Evolutionary conservation across 306 rosid species (phyloP).

Genomic region (Malus orientalis): DNA sequence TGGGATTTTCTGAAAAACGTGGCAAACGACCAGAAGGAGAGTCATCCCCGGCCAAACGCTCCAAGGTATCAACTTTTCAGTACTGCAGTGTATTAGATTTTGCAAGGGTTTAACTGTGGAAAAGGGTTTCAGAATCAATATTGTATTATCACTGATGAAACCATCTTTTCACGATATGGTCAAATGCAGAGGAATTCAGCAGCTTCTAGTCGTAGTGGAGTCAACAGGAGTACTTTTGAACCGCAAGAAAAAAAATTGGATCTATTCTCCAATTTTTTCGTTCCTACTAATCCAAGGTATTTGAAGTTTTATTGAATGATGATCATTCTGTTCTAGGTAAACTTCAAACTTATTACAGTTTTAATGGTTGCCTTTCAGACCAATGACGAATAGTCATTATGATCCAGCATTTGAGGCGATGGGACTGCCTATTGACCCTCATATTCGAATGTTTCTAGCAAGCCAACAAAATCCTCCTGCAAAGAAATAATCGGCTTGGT

Average conservation of each 20-base stretch:
- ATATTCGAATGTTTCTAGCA: constrained; percentile 23
- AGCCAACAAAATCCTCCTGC: neutral
- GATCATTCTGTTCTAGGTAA: neutral
- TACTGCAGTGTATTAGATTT: neutral
- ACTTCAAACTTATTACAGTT: neutral
- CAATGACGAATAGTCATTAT: constrained; percentile 13
- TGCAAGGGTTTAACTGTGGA: neutral
- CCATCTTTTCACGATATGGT: neutral
- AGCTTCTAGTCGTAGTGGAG: neutral
- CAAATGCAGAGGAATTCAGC: constrained; percentile 3
- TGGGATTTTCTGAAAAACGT: neutral
- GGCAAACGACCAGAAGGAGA: neutral
- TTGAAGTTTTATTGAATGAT: neutral
- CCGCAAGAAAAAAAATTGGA: neutral
- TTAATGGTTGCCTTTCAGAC: neutral
- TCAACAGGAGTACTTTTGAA: neutral
- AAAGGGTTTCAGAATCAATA: neutral
- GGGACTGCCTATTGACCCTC: constrained; percentile 32
- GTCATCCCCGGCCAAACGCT: constrained; percentile 6
- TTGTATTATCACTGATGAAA: neutral
- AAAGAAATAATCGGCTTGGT: neutral
- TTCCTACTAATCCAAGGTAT: constrained; percentile 11
- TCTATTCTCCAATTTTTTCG: neutral
- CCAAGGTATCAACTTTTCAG: constrained; percentile 13
- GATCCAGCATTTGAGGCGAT: constrained; percentile 17